Conservation (phyloP, 441 rosid species). For the Arabidopsis lyrata region DNA sequence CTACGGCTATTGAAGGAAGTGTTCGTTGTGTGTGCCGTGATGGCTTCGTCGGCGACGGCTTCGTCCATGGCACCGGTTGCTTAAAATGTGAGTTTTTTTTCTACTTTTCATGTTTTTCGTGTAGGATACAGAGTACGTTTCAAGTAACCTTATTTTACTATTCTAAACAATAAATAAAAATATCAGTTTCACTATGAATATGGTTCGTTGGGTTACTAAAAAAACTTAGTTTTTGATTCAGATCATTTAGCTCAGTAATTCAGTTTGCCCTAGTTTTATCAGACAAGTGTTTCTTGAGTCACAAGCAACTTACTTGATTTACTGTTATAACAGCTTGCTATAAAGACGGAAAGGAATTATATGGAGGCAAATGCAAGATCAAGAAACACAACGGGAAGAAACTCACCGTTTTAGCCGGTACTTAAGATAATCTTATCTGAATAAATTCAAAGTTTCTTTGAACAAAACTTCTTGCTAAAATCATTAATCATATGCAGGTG, state of each 20-base stretch:
- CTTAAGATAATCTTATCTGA: neutral
- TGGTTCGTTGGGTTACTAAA: no score
- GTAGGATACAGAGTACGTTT: neutral
- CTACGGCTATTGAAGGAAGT: slow-evolving; percentile 65
- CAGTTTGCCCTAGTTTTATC: neutral
- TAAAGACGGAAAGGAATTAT: slow-evolving; percentile 60
- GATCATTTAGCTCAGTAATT: neutral
- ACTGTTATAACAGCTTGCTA: slow-evolving; percentile 59
- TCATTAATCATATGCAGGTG: slow-evolving; percentile 27
- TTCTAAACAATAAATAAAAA: neutral
- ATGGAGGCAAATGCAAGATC: slow-evolving; percentile 55
- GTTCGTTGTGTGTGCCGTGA: slow-evolving; percentile 74
- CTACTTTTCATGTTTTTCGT: neutral
- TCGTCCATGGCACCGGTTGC: slow-evolving; percentile 70
- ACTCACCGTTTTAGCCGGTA: slow-evolving; percentile 70
- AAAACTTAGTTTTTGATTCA: neutral
- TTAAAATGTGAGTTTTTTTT: slow-evolving; percentile 55
- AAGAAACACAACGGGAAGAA: slow-evolving; percentile 52
- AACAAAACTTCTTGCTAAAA: neutral
- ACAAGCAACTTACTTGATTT: slow-evolving; percentile 19
- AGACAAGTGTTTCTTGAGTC: slow-evolving; percentile 5
- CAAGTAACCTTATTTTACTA: neutral
- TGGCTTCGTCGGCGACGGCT: slow-evolving; percentile 78
- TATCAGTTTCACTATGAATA: neutral
- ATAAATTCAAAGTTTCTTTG: neutral